Base-by-base conservation (phyloP, 75 land plant genomes). In the Sequoiadendron giganteum region DNA sequence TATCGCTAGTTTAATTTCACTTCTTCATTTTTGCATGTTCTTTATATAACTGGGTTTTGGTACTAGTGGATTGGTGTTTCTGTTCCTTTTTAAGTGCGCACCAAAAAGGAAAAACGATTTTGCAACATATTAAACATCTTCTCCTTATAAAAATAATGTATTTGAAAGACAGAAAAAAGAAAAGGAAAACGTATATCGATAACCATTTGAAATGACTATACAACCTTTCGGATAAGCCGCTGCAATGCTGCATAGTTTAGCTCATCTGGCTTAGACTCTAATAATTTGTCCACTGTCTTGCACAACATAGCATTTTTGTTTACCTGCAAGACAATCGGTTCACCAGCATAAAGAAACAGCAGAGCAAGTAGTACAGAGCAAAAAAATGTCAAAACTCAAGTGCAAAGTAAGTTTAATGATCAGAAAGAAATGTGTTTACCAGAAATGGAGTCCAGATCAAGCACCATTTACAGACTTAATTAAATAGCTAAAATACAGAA, bases 241-340 rank as follows among this genome's bases (percentile, higher is more conserved):
- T 91, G 87, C 15, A 98, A 91, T 83, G 84, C 93, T 2, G 89
- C 89, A 36, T 87, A 84, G 40, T 88, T 87, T 45, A 95, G 55
- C 85, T 81, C 90, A 48, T 92, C 92, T 80, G 88, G 83, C 14
- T 93, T 93, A 68, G 89, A 83, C 87, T 90, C 90, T 89, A 97
- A 89, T 58, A 94, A 88, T 54, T 94, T 95, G 85, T 94, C 95
- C 54, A 98, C 90, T 11, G 95, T 88, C 87, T 90, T 93, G 88
- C 95, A 92, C 58, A 98, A 89, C 43, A 88, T 79, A 32, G 95
- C 95, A 95, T 98, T 98, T 86, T 95, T 95, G 43, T 94, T 95
- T 32, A 97, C 94, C 99, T 98, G 93, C 86, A 90, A 85, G 54
- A 36, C 25, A 89, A 54, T 86, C 34, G 5, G 75, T 81, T 79